phyloP scores from a whole-genome alignment of 208 protist species.

The Leishmania tarentolae region DNA sequence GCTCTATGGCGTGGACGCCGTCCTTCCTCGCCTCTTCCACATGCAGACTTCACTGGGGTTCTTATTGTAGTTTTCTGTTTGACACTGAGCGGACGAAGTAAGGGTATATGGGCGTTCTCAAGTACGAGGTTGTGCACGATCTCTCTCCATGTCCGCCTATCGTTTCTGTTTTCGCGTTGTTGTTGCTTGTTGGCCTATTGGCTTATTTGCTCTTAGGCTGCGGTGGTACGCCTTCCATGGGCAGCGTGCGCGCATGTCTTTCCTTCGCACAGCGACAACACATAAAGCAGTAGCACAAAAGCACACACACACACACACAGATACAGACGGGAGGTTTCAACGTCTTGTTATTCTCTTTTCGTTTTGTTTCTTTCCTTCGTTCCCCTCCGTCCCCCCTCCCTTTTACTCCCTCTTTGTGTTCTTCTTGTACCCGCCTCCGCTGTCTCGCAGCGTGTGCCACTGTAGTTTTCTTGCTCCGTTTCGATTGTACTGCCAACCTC shows the following conservation, averaged over 20 bases:
- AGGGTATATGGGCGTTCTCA: background rate
- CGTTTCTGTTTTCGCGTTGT: background rate
- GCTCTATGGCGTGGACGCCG: background rate
- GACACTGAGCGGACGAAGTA: background rate
- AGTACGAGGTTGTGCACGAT: background rate
- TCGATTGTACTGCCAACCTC: background rate
- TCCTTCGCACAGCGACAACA: background rate
- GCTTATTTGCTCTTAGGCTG: background rate
- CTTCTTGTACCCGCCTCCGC: no score
- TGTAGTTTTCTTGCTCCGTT: no score
- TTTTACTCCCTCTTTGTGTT: no score
- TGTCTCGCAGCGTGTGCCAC: no score
- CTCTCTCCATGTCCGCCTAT: background rate
- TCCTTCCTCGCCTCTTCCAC: no score
- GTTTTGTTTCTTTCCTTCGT: background rate
- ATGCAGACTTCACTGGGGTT: background rate
- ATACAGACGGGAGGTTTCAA: background rate
- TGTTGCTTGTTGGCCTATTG: background rate
- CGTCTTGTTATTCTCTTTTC: conserved; percentile 7
- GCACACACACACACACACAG: background rate
- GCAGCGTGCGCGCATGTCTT: background rate
- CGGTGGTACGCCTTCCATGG: background rate
- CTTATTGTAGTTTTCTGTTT: background rate
- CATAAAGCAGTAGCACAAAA: no score
- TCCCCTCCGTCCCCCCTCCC: background rate